Evolutionary conservation across 305 asterid species (phyloP), one percentile per base, ranked within the genome.

Genomic region (Fraxinus xanthoxyloides): DNA sequence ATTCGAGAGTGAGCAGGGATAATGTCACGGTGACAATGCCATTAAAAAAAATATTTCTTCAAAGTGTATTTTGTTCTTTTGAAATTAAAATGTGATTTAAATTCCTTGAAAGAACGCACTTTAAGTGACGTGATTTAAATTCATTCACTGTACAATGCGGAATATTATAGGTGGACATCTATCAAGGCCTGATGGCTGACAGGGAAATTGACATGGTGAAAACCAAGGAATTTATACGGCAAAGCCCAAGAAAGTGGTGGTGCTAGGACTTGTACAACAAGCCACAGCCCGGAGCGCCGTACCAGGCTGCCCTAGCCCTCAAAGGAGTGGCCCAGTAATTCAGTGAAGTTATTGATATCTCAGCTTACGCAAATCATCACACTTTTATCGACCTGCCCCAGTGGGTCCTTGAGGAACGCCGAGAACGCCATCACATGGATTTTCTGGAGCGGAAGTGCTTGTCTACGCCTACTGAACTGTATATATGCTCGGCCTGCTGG

Each of bases 241-340:
- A 0, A 95, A 92, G 80, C 86, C 95, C 31, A 90, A 92, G 82
- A 92, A 91, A 87, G 99, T 93, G 23, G 97, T 91, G 8, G 85
- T 95, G 72, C 72, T 95, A 98, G 97, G 99, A 95, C 80, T 75
- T 95, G 8, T 97, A 95, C 88, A 95, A 95, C 94, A 95, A 95
- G 87, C 99, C 99, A 79, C 98, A 98, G 65, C 93, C 95, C 0
- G 97, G 97, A 2, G 96, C 97, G 79, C 98, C 97, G 65, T 94
- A 89, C 89, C 89, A 89, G 85, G 99, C 97, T 15, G 98, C 98
- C 19, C 13, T 86, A 69, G 93, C 94, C 2, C 87, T 93, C 2
- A 92, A 92, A 86, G 82, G 81, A 34, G 76, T 95, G 67, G 99
- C 97, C 3, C 89, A 87, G 87, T 87, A 79, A 30, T 95, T 93